Conservation (phyloP, 106 monocot genomes). For the Dactylorhiza incarnata region DNA sequence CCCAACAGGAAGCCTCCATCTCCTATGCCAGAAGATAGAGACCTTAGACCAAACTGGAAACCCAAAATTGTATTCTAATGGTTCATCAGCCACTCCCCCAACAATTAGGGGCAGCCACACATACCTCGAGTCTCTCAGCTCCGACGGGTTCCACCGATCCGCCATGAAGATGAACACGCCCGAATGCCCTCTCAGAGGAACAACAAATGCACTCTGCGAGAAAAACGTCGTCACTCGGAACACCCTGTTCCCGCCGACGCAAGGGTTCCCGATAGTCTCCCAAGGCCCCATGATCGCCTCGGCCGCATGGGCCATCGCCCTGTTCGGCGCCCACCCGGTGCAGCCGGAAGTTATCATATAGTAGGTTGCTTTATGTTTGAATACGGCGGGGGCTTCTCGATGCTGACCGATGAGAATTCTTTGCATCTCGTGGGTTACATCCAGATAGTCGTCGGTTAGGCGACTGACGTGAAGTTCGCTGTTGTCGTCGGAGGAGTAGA, state of each 20-base stretch:
- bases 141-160: constrained; percentile 82
- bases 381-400: constrained; percentile 84
- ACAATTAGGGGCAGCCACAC: constrained; percentile 79
- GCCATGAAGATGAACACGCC: constrained; percentile 90
- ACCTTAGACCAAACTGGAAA: constrained; percentile 66
- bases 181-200: constrained; percentile 50
- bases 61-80: constrained; percentile 69
- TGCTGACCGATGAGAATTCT: constrained; percentile 66
- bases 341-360: constrained; percentile 99
- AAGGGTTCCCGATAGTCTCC: constrained; percentile 92
- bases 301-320: constrained; percentile 69
- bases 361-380: constrained; percentile 68
- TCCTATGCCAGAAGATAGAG: constrained; percentile 64
- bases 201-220: constrained; percentile 72
- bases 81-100: constrained; percentile 79
- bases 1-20: constrained; percentile 51
- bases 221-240: constrained; percentile 77
- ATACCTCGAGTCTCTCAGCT: constrained; percentile 86
- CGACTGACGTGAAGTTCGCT: constrained; percentile 80
- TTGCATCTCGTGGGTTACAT: constrained; percentile 35
- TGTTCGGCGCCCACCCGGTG: constrained; percentile 88
- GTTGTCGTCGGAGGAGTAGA: constrained; percentile 83
- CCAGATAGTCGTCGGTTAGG: constrained; percentile 70
- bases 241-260: constrained; percentile 73
- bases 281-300: constrained; percentile 89